phyloP scores from a whole-genome alignment of 2,329 filamentous ascomycete genomes.

The Colletotrichum tabaci region DNA sequence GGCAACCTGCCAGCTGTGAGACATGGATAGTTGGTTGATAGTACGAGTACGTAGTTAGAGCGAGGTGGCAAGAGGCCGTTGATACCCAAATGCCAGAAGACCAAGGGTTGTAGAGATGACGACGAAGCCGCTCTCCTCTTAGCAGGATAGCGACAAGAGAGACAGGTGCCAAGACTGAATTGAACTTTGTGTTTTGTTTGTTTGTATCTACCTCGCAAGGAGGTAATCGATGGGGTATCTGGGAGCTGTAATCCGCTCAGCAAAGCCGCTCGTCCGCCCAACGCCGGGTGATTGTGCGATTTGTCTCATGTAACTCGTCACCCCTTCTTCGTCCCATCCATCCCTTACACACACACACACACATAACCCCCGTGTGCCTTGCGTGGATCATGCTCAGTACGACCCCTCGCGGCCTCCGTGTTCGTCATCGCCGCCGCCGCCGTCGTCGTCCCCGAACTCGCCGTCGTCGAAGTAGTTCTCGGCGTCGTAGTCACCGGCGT shows the following conservation, averaged over 20 bases:
- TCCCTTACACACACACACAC: neutral
- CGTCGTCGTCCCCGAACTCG: conserved; percentile 68
- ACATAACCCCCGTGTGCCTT: no score
- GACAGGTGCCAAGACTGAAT: neutral
- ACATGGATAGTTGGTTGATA: neutral
- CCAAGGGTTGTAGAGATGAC: neutral
- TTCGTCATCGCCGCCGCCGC: conserved; percentile 67
- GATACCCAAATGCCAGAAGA: conserved; percentile 34
- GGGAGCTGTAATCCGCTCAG: conserved; percentile 36
- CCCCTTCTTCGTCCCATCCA: neutral
- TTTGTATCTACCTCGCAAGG: neutral
- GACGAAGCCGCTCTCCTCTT: no score
- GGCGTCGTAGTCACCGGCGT: conserved; percentile 73
- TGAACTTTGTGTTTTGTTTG: conserved; percentile 23
- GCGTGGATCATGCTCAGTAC: conserved; percentile 40
- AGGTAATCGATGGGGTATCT: conserved; percentile 34
- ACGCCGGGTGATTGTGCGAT: conserved; percentile 31
- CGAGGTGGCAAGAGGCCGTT: conserved; percentile 20
- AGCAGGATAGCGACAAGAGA: no score
- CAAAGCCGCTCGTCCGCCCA: conserved; percentile 39
- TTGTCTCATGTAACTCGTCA: conserved; percentile 22
- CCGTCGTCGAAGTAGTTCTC: conserved; percentile 74
- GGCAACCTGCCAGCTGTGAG: no score
- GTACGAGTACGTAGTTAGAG: neutral
- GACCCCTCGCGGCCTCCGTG: conserved; percentile 51